Evolutionary conservation across 176 grass and related monocot species (phyloP).

Genomic region (Phoenix roebelenii): DNA sequence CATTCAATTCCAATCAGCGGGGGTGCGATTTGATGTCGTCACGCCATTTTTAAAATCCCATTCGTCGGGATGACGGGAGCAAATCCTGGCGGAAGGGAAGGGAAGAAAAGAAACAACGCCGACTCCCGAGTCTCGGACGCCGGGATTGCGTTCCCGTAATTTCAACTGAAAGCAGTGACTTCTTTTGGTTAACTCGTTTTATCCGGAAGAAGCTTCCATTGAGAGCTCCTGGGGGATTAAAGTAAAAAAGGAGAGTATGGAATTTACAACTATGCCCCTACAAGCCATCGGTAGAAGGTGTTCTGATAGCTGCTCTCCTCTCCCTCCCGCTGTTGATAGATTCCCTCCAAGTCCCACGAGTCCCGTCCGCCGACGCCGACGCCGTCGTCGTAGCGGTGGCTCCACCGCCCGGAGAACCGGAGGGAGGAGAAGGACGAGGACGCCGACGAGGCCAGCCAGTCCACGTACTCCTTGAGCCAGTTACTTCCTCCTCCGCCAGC

Average conservation of each 20-base stretch:
- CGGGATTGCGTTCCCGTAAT: too few relatives aligned
- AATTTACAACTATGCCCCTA: slow-evolving; percentile 31
- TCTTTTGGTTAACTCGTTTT: neutral
- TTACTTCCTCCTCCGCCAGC: slow-evolving; percentile 7
- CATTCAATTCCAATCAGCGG: too few relatives aligned
- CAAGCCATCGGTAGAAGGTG: slow-evolving; percentile 57
- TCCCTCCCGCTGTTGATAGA: slow-evolving; percentile 32
- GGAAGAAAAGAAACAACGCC: too few relatives aligned
- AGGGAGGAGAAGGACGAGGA: slow-evolving; percentile 64
- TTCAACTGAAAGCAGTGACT: neutral
- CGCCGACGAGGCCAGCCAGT: slow-evolving; percentile 33
- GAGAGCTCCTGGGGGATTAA: neutral
- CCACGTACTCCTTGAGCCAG: slow-evolving; percentile 30
- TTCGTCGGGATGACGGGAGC: too few relatives aligned
- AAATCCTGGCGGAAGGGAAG: too few relatives aligned
- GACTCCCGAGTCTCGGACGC: too few relatives aligned
- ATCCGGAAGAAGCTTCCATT: slow-evolving; percentile 10
- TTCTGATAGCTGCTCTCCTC: slow-evolving; percentile 30
- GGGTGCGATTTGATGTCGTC: too few relatives aligned
- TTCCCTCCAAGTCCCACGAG: slow-evolving; percentile 66
- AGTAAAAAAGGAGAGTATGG: too few relatives aligned
- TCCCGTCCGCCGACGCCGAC: slow-evolving; percentile 27
- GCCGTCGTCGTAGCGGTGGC: slow-evolving; percentile 45
- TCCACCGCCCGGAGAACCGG: slow-evolving; percentile 40
- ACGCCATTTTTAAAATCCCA: too few relatives aligned